Evolutionary conservation across 495 filamentous ascomycete genomes (phyloP).

Genomic region (Podospora australis): DNA sequence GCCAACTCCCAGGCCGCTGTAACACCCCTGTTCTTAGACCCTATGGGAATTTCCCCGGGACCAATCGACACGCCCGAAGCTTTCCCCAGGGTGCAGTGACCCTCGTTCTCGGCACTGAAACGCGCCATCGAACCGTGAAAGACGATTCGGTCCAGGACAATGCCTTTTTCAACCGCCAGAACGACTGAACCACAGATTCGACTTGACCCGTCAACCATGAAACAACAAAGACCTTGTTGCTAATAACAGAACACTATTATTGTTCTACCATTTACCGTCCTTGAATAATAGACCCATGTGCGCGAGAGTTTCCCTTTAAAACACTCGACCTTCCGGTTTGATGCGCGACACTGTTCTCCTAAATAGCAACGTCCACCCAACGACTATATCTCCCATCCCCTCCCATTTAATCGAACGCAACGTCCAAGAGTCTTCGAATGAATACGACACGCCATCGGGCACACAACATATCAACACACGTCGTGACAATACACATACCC

Average conservation of each 20-base stretch:
- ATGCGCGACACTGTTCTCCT: too few relatives aligned
- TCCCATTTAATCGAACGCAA: too few relatives aligned
- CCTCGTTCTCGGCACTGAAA: neutral
- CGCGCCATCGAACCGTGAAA: neutral
- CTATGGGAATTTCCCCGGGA: neutral
- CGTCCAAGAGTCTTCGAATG: too few relatives aligned
- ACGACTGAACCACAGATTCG: too few relatives aligned
- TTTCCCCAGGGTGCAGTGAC: constrained; percentile 12
- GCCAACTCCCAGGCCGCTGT: constrained; percentile 5
- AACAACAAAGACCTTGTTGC: constrained; percentile 18
- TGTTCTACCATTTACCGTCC: neutral
- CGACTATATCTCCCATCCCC: too few relatives aligned
- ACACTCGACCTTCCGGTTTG: too few relatives aligned
- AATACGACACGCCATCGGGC: too few relatives aligned
- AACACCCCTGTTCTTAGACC: neutral
- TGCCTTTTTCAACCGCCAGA: constrained; percentile 17
- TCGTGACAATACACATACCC: too few relatives aligned
- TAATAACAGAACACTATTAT: neutral
- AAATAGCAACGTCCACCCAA: too few relatives aligned
- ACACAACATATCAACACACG: too few relatives aligned
- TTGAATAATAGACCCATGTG: too few relatives aligned
- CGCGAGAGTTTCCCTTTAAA: too few relatives aligned
- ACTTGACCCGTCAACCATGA: constrained; percentile 18
- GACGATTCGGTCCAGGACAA: constrained; percentile 15
- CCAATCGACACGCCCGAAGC: constrained; percentile 17